Evolutionary conservation across 768 basidiomycete species (phyloP).

Genomic region (Rhodotorula sphaerocarpa): DNA sequence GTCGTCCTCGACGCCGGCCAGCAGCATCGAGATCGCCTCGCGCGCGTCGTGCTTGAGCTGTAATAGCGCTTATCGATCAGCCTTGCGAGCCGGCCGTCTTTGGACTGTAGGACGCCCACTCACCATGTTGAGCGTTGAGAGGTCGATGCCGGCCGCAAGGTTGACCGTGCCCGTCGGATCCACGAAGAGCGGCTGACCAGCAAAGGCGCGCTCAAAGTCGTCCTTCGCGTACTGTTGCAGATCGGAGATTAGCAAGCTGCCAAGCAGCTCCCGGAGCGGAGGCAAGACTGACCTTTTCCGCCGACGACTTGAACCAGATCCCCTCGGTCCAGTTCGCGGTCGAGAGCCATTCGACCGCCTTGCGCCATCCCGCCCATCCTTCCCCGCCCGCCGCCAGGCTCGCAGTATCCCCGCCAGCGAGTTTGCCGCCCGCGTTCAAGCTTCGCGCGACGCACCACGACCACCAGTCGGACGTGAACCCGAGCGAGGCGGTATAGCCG

Average conservation of each 20-base stretch:
- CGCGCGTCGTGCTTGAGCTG: conserved; percentile 39
- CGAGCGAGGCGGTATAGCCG: conserved; percentile 48
- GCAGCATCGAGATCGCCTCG: conserved; percentile 26
- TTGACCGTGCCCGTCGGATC: conserved; percentile 72
- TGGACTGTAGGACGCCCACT: conserved; percentile 22
- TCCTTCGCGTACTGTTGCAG: conserved; percentile 25
- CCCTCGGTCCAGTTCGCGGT: conserved; percentile 33
- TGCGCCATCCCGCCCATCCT: conserved; percentile 34
- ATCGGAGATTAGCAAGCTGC: no score
- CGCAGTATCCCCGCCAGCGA: conserved; percentile 2
- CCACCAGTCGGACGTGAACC: conserved; percentile 29
- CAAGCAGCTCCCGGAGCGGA: no score
- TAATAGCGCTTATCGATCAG: conserved; percentile 55
- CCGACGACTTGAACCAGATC: conserved; percentile 21
- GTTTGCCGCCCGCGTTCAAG: conserved; percentile 19
- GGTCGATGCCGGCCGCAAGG: conserved; percentile 63
- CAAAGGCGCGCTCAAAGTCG: conserved; percentile 38
- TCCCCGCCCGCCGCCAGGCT: conserved; percentile 30
- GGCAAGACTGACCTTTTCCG: conserved; percentile 7
- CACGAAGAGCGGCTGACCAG: conserved; percentile 56
- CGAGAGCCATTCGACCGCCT: conserved; percentile 34
- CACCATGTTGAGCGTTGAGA: conserved; percentile 70
- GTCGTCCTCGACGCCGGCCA: conserved; percentile 29
- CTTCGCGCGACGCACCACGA: conserved; percentile 29
- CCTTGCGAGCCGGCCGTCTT: background rate